These are phyloP conservation scores for Neophaeococcomyces aloes DNA, from an alignment of 2,329 filamentous ascomycete species.

Conservation along the genomic window DNA sequence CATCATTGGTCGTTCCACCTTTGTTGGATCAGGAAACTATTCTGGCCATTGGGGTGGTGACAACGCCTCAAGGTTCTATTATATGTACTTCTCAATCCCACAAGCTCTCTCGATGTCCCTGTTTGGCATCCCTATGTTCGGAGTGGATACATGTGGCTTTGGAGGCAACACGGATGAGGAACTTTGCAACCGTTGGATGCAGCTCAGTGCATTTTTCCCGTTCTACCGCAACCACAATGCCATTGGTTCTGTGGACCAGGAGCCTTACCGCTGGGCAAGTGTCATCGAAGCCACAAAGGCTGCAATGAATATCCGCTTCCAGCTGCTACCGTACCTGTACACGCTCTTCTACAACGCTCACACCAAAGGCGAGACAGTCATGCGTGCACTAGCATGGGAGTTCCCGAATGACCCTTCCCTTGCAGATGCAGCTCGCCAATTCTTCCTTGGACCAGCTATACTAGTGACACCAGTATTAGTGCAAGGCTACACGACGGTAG, in stretches of 20 bases:
- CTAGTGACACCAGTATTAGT: conserved; percentile 57
- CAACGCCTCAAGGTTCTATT: conserved; percentile 57
- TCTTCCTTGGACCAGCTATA: conserved; percentile 56
- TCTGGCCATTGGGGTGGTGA: conserved; percentile 78
- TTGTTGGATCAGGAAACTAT: conserved; percentile 63
- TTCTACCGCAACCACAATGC: conserved; percentile 71
- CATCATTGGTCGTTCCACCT: conserved; percentile 74
- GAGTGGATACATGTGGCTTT: conserved; percentile 61
- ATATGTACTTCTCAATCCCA: conserved; percentile 66
- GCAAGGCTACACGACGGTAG: conserved; percentile 50
- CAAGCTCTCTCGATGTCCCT: conserved; percentile 66
- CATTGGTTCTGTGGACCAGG: conserved; percentile 51
- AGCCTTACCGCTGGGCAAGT: conserved; percentile 59
- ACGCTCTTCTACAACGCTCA: conserved; percentile 60
- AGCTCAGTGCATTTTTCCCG: conserved; percentile 62
- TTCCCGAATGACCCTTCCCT: conserved; percentile 61
- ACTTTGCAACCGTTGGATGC: conserved; percentile 65
- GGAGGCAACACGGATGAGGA: conserved; percentile 56
- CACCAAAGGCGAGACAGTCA: conserved; percentile 55
- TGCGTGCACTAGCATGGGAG: conserved; percentile 62
- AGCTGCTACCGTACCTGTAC: conserved; percentile 64
- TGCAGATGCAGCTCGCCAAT: conserved; percentile 57
- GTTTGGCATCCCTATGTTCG: conserved; percentile 69
- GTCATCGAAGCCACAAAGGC: conserved; percentile 54
- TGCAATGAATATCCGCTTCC: conserved; percentile 62